Base-by-base conservation (phyloP, 192 early-diverging fungal species). In the Podila verticillata region DNA sequence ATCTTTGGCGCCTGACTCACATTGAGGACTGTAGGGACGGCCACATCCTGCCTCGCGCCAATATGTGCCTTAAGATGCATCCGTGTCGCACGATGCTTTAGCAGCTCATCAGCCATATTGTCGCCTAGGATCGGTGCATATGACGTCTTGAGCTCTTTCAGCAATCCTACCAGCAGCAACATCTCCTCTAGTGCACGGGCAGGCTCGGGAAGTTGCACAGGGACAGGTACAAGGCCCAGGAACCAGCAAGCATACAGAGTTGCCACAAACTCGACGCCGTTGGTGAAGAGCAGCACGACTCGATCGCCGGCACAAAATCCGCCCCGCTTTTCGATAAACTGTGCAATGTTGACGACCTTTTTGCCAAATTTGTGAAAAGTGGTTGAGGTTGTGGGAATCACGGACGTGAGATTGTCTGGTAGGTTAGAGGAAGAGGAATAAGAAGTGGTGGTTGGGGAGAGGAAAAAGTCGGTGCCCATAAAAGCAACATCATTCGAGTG, bases 221-320 rank as follows among this genome's bases (percentile, higher is more conserved):
- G 90, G 29, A 96, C 89, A 31, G 90, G 84, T 5, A 93, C 74
- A 0, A 92, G 83, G 36, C 95, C 94, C 12, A 94, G 83, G 20
- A 91, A 86, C 68, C 95, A 82, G 72, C 92, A 94, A 20, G 95
- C 94, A 74, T 92, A 91, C 9, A 96, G 60, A 0, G 90, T 86
- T 5, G 85, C 73, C 7, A 93, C 78, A 80, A 90, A 90, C 61
- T 95, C 94, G 10, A 91, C 65, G 28, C 93, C 87, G 54, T 85
- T 90, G 8, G 91, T 73, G 26, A 91, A 87, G 6, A 93, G 74
- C n/a, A 95, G 75, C 8, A 95, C 63, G 7, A 90, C 88, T 47
- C 89, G 86, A 36, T 88, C 86, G 5, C 86, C 86, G 0, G 88
- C 59, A 17, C 83, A 80, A 9, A 90, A 78, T 39, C 62, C 62